A percentile compares a stretch with the other conserved stretches of the same genome.
These are phyloP conservation scores for Periconia digitata DNA, from an alignment of 2,329 filamentous ascomycete species.

Conservation along the genomic window DNA sequence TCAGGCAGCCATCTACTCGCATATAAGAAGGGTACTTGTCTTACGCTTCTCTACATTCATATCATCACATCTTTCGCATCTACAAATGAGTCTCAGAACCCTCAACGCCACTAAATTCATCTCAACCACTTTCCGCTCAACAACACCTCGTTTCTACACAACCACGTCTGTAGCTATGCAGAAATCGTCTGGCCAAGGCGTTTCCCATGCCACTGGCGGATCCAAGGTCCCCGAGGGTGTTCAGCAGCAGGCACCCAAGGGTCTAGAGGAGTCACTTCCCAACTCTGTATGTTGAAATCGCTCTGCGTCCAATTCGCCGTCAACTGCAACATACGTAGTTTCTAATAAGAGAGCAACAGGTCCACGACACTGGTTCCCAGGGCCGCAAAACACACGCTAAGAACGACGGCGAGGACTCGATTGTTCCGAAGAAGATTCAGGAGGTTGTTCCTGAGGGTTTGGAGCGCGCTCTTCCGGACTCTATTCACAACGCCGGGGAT, in stretches of 20 bases:
- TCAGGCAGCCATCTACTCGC: background rate
- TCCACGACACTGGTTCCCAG: constrained; percentile 40
- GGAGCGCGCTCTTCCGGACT: constrained; percentile 48
- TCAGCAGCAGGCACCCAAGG: constrained; percentile 43
- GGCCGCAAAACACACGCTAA: constrained; percentile 28
- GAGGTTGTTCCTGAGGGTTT: constrained; percentile 49
- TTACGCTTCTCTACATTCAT: too few species aligned
- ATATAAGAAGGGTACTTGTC: background rate
- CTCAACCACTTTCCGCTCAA: background rate
- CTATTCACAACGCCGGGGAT: constrained; percentile 44
- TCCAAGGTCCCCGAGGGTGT: constrained; percentile 44
- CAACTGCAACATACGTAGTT: background rate
- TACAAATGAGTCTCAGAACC: background rate
- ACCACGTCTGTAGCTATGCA: constrained; percentile 16
- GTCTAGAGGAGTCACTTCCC: constrained; percentile 44
- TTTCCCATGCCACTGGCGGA: constrained; percentile 45
- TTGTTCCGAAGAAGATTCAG: constrained; percentile 48
- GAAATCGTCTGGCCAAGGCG: constrained; percentile 44
- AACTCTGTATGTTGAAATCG: constrained; percentile 39
- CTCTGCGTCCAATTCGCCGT: too few species aligned
- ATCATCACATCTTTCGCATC: too few species aligned
- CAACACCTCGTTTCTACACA: background rate
- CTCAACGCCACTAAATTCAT: background rate
- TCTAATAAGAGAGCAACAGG: constrained; percentile 17
- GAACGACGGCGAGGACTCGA: constrained; percentile 34